Evolutionary conservation across 2,329 filamentous ascomycete genomes (phyloP).

Genomic region (Fusarium fracticaudum): DNA sequence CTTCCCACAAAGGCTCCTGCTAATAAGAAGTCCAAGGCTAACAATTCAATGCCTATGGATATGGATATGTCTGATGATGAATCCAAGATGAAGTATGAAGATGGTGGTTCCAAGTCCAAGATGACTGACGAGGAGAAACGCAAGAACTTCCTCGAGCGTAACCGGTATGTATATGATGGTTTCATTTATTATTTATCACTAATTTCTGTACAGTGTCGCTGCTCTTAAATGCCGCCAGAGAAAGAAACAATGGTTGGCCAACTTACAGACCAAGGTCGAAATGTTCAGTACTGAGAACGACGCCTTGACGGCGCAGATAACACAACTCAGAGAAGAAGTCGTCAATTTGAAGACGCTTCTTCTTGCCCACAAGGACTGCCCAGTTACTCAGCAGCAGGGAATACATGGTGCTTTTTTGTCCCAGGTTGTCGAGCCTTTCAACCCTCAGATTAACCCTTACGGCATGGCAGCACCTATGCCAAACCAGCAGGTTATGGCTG

Average conservation of each 20-base stretch:
- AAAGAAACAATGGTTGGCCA: constrained; percentile 98
- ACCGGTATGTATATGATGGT: constrained; percentile 73
- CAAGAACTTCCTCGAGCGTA: constrained; percentile 96
- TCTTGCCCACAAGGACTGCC: constrained; percentile 95
- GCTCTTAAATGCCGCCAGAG: constrained; percentile 96
- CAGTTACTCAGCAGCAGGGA: constrained; percentile 84
- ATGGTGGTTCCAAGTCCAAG: constrained; percentile 35
- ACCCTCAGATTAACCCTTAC: constrained; percentile 67
- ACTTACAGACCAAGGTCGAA: constrained; percentile 94
- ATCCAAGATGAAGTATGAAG: constrained; percentile 44
- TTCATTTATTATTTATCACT: background rate
- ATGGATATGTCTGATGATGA: constrained; percentile 64
- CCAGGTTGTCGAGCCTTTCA: constrained; percentile 64
- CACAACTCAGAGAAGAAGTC: constrained; percentile 87
- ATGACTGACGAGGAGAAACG: constrained; percentile 88
- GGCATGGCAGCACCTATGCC: constrained; percentile 64
- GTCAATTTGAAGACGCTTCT: constrained; percentile 94
- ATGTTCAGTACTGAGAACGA: constrained; percentile 94
- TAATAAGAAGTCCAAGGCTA: constrained; percentile 75
- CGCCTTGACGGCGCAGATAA: constrained; percentile 82
- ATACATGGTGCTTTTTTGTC: constrained; percentile 68
- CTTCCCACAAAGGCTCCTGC: constrained; percentile 68
- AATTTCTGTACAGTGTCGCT: constrained; percentile 73
- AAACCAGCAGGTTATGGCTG: constrained; percentile 64
- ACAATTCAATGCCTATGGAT: constrained; percentile 52